Evolutionary conservation across 2,329 filamentous ascomycete species (phyloP).

Genomic region (Ophiocordyceps camponoti-saundersi): DNA sequence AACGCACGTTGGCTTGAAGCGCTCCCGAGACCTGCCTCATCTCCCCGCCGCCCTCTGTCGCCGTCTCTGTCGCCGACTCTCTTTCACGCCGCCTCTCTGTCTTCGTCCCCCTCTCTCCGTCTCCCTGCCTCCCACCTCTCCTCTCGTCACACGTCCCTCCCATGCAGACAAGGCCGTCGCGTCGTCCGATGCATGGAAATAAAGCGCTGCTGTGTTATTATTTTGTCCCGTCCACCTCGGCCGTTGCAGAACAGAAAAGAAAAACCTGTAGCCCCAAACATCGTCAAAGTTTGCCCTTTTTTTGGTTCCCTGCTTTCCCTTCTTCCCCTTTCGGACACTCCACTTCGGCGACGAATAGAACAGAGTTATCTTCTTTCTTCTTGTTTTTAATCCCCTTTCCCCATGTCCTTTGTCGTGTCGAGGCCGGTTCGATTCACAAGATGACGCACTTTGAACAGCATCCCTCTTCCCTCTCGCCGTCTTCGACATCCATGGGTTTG

Average conservation of each 20-base stretch:
- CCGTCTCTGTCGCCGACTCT: not conserved
- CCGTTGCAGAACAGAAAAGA: no score
- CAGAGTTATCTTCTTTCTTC: not conserved
- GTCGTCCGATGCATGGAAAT: conserved; percentile 19
- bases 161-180: conserved; percentile 15
- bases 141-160: not conserved
- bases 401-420: not conserved
- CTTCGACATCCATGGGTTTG: conserved; percentile 66
- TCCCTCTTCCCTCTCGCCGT: conserved; percentile 48
- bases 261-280: not conserved
- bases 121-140: no score
- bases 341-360: not conserved
- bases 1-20: no score
- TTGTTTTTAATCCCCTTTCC: not conserved
- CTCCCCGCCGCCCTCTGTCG: not conserved
- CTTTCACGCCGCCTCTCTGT: not conserved
- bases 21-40: no score
- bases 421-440: conserved; percentile 64
- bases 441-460: conserved; percentile 79
- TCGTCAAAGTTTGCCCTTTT: not conserved
- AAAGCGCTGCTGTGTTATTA: conserved; percentile 2
- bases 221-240: conserved; percentile 6
- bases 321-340: not conserved
- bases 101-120: not conserved
- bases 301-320: not conserved